phyloP scores from a whole-genome alignment of 306 rosid species.

The Argentina anserina region DNA sequence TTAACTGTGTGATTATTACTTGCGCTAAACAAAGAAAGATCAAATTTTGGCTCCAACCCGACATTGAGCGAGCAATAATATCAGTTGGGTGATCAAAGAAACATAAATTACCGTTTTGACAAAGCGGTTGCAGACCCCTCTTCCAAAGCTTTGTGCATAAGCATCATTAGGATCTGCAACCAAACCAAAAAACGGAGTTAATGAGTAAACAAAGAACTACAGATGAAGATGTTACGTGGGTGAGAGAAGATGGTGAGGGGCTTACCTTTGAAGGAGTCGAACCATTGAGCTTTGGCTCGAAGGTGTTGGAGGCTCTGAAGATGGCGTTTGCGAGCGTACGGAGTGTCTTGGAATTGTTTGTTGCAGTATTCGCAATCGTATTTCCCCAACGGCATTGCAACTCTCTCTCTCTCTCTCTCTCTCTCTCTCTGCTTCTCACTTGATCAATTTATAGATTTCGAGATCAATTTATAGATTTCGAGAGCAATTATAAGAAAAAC shows the following conservation, averaged over 20 bases:
- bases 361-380: conserved; percentile 83
- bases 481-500: too few relatives aligned
- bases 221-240: background rate
- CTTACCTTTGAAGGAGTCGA: conserved; percentile 67
- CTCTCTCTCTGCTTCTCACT: background rate
- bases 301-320: conserved; percentile 59
- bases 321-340: conserved; percentile 68
- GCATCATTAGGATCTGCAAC: conserved; percentile 33
- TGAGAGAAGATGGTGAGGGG: background rate
- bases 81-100: conserved; percentile 11
- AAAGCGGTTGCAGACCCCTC: conserved; percentile 61
- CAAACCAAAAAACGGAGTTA: background rate
- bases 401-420: conserved; percentile 5
- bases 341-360: conserved; percentile 71
- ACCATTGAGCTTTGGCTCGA: conserved; percentile 82
- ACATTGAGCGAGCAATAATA: background rate
- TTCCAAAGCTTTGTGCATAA: conserved; percentile 20
- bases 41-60: conserved; percentile 13
- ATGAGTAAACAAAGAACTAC: background rate
- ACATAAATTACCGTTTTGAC: conserved; percentile 49
- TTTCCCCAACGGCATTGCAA: conserved; percentile 45
- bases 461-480: too few relatives aligned
- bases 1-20: background rate
- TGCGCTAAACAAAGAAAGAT: background rate
- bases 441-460: background rate